These are phyloP conservation scores for Periconia macrospinosa DNA, from an alignment of 2,329 filamentous ascomycete genomes.

Conservation along the genomic window DNA sequence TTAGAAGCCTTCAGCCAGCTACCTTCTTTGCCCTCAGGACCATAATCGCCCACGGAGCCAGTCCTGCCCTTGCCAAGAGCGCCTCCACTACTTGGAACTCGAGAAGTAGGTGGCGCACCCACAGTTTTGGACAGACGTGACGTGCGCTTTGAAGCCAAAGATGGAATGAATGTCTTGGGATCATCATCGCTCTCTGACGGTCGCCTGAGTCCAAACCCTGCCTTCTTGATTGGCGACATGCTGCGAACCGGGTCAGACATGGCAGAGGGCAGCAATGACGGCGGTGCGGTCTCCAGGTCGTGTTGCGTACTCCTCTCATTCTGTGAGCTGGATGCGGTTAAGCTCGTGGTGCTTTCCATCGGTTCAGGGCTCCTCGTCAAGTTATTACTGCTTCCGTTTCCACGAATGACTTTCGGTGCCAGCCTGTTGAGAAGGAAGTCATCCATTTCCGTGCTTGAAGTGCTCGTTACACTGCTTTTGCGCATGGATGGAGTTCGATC, in stretches of 20 bases:
- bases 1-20: slow-evolving; percentile 42
- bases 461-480: slow-evolving; percentile 48
- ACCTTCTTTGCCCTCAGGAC: slow-evolving; percentile 39
- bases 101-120: slow-evolving; percentile 19
- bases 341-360: slow-evolving; percentile 39
- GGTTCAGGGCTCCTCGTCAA: slow-evolving; percentile 39
- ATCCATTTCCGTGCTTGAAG: slow-evolving; percentile 47
- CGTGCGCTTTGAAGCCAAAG: slow-evolving; percentile 27
- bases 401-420: slow-evolving; percentile 48
- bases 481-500: slow-evolving; percentile 40
- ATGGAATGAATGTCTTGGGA: slow-evolving; percentile 36
- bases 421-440: slow-evolving; percentile 51
- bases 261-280: slow-evolving; percentile 39
- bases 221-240: slow-evolving; percentile 35
- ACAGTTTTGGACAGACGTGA: slow-evolving; percentile 29
- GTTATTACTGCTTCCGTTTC: slow-evolving; percentile 45
- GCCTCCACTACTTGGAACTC: slow-evolving; percentile 16
- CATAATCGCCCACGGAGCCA: slow-evolving; percentile 22
- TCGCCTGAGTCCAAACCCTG: slow-evolving; percentile 24
- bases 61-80: slow-evolving; percentile 24
- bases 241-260: slow-evolving; percentile 39
- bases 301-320: slow-evolving; percentile 24
- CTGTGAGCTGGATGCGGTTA: slow-evolving; percentile 26
- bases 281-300: slow-evolving; percentile 20
- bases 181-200: slow-evolving; percentile 44